These are phyloP conservation scores for Dactylonectria macrodidyma DNA, from an alignment of 2,329 filamentous ascomycete species.

Conservation along the genomic window DNA sequence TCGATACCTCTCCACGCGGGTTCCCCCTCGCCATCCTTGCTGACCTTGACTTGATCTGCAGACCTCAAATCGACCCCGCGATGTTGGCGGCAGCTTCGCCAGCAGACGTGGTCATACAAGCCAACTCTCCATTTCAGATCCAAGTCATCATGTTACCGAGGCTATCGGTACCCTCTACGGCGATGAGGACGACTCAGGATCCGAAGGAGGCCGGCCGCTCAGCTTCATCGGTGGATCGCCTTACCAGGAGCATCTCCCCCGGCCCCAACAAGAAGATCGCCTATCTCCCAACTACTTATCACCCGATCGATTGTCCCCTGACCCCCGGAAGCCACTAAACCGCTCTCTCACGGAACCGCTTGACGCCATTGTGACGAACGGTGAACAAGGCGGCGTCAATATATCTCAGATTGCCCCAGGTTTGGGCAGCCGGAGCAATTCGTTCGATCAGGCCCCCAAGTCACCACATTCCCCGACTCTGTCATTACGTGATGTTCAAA, in stretches of 20 bases:
- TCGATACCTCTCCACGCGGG: constrained; percentile 18
- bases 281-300: background rate
- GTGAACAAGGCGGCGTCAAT: constrained; percentile 54
- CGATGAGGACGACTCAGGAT: constrained; percentile 77
- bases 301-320: constrained; percentile 49
- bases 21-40: constrained; percentile 39
- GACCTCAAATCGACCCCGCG: constrained; percentile 72
- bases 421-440: constrained; percentile 58
- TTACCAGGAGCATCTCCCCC: constrained; percentile 66
- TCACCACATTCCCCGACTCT: constrained; percentile 67
- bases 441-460: constrained; percentile 58
- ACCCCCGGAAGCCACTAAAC: constrained; percentile 58
- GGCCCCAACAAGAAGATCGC: constrained; percentile 46
- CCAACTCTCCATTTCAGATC: constrained; percentile 83
- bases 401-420: constrained; percentile 61
- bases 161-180: constrained; percentile 93
- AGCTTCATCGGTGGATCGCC: constrained; percentile 78
- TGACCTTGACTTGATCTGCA: constrained; percentile 50
- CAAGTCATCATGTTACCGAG: constrained; percentile 94
- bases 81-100: constrained; percentile 70
- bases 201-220: constrained; percentile 72
- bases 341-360: constrained; percentile 64
- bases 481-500: constrained; percentile 68
- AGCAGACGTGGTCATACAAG: constrained; percentile 71
- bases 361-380: constrained; percentile 47